Evolutionary conservation across 202 grass and related monocot species (phyloP).

Genomic region (Setaria italica): DNA sequence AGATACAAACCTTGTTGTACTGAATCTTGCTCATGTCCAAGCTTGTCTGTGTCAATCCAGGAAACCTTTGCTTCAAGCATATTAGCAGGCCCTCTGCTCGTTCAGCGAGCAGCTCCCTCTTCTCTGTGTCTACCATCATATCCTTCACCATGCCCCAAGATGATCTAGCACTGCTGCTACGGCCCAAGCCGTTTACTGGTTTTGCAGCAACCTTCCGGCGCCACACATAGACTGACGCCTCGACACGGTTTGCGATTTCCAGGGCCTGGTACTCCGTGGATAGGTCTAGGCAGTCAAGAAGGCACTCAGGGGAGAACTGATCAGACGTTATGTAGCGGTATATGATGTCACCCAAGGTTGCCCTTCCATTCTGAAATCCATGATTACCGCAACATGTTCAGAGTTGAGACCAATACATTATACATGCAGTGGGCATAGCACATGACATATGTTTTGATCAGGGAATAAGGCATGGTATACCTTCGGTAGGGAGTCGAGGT

Average conservation of each 20-base stretch:
- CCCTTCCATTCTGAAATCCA: slow-evolving; percentile 67
- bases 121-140: slow-evolving; percentile 74
- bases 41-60: slow-evolving; percentile 89
- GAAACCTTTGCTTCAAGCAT: slow-evolving; percentile 97
- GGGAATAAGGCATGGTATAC: slow-evolving; percentile 35
- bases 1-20: slow-evolving; percentile 76
- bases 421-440: neutral
- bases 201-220: slow-evolving; percentile 55
- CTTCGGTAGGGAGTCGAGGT: slow-evolving; percentile 85
- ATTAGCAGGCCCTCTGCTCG: slow-evolving; percentile 76
- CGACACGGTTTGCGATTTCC: slow-evolving; percentile 78
- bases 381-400: neutral
- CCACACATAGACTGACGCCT: slow-evolving; percentile 84
- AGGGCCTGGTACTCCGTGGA: slow-evolving; percentile 88
- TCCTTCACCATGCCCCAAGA: slow-evolving; percentile 90
- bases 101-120: slow-evolving; percentile 72
- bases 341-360: slow-evolving; percentile 81
- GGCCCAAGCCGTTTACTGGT: slow-evolving; percentile 48
- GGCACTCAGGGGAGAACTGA: slow-evolving; percentile 84
- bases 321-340: slow-evolving; percentile 78
- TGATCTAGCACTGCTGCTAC: slow-evolving; percentile 56
- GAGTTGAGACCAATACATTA: slow-evolving; percentile 7
- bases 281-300: slow-evolving; percentile 82
- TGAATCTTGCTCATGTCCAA: slow-evolving; percentile 96
- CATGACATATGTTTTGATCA: neutral